Evolutionary conservation across 2,329 filamentous ascomycete species (phyloP).

Genomic region (Cordyceps fumosorosea): DNA sequence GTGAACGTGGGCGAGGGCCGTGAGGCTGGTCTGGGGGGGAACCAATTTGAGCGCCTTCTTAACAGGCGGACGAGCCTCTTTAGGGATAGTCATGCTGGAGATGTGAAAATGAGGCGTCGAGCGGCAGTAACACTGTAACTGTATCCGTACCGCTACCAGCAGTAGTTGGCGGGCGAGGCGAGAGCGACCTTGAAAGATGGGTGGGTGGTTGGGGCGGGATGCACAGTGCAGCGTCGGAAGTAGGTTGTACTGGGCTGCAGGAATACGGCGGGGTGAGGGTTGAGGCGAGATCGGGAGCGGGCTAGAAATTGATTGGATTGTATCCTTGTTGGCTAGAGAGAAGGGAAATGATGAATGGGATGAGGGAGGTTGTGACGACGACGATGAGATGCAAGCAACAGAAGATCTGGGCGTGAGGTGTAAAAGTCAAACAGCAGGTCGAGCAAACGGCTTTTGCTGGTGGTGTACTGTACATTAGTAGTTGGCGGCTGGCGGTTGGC

Average conservation of each 20-base stretch:
- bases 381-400: neutral
- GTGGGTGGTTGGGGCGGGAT: constrained; percentile 1
- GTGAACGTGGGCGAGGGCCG: constrained; percentile 6
- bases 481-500: neutral
- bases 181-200: neutral
- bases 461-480: neutral
- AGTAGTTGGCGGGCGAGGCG: neutral
- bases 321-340: neutral
- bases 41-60: constrained; percentile 11
- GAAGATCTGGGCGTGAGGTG: too few relatives aligned
- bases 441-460: neutral
- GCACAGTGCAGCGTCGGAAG: constrained; percentile 2
- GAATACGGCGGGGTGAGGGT: neutral
- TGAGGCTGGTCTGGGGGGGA: neutral
- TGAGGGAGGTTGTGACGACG: neutral
- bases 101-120: constrained; percentile 7
- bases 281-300: neutral
- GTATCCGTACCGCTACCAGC: neutral
- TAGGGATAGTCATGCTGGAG: constrained; percentile 14
- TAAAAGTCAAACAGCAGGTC: too few relatives aligned
- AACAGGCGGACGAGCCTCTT: constrained; percentile 11
- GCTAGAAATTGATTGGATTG: neutral
- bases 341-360: neutral
- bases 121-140: neutral
- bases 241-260: neutral